Base-by-base conservation (phyloP, 2,329 filamentous ascomycete species). In the Emmonsia crescens region DNA sequence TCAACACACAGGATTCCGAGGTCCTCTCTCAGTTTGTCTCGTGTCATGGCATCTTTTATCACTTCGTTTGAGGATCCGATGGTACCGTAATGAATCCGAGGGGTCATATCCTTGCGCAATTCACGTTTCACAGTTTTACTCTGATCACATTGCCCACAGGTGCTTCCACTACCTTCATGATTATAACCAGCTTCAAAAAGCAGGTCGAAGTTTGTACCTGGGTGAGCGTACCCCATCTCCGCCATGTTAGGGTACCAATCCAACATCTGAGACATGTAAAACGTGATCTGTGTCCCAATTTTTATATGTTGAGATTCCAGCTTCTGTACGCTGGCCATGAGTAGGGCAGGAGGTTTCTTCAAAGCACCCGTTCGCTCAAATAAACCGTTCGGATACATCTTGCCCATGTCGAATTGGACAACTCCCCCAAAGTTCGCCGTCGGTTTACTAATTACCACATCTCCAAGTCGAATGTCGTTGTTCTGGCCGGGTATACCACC, bases 31-130 rank as follows among this genome's bases (percentile, higher is more conserved):
- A 65, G 31, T n/a, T 27, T 59, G 29, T 63, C 65, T 31, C 68
- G 54, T 2, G 31, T 57, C 2, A 51, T 21, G 5, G 49, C 61
- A 52, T 68, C 62, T 52, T 66, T 70, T 8, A 71, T 64, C 2
- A 71, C 65, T 27, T 64, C 60, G 33, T 70, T 69, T 31, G 62
- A 69, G 9, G 69, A 70, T 1, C 64, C 68, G 29, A 71, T 67
- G 0, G 60, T 58, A 1, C 69, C 69, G 44, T 69, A 70, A 56
- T 71, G 68, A 46, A 71, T 57, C 5, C 49, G 29, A 16, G 57
- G n/a, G 8, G 56, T 33, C 4, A 3, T 2, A 14, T 27, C 31
- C 2, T 24, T 42, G 14, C 52, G 55, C 8, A 24, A 21, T 4
- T 38, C 6, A 19, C 56, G 59, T 55, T 12, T 19, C 12, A n/a